Base-by-base conservation (phyloP, 495 filamentous ascomycete genomes). In the Oidiodendron maius region DNA sequence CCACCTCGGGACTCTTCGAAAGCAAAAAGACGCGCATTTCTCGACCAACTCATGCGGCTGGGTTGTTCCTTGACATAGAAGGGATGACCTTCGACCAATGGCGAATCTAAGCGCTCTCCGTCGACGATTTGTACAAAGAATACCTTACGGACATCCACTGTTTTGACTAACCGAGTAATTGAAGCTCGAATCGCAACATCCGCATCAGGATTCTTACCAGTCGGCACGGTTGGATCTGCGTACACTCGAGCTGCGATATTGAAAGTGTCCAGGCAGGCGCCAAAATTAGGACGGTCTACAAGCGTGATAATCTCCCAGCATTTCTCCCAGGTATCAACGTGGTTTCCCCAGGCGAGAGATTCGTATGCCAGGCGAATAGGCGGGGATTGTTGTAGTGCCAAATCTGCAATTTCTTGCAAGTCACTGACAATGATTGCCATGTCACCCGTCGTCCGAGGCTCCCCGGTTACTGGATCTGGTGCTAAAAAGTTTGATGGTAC, bases 261-360 rank as follows among this genome's bases (percentile, higher is more conserved):
- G 66, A 91, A 91, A 0, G 88, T 93, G 63, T 94, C 87, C n/a
- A 94, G 71, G 59, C 87, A 93, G 4, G 91, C 63, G 0, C 88
- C 87, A 25, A 90, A 66, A 57, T 93, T 93, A 0, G 67, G 68
- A 9, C 80, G 62, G 55, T 86, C 69, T 2, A 83, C 81, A 11
- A 63, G 70, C 42, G 74, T 57, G 5, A 86, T 78, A 15, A 91
- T 82, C 1, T 75, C 68, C 82, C 83, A 89, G 10, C 82, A 81
- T 26, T 81, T 74, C 47, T 71, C 74, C 86, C 86, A 94, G 4
- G 62, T 72, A 9, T 81, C 79, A 0, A 84, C 84, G 32, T 81
- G 79, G 0, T 84, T 83, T 0, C 81, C 82, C 84, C 84, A 91
- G 63, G 84, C 88, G 82, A 87, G 87, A 53, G 91, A 90, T 63